phyloP scores from a whole-genome alignment of 768 basidiomycete species.

The Trametes cingulata region DNA sequence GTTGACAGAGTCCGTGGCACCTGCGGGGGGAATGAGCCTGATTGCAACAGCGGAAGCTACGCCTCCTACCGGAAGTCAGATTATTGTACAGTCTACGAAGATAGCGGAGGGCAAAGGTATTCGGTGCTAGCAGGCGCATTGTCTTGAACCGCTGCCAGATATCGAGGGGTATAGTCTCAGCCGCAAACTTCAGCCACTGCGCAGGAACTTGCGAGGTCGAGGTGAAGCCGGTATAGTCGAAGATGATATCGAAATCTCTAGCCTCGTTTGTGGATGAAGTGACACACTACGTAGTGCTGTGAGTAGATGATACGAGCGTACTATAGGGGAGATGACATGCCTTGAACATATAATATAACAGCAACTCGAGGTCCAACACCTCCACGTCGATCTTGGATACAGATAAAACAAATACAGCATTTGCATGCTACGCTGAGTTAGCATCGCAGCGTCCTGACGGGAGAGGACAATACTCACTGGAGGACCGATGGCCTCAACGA shows the following conservation, averaged over 20 bases:
- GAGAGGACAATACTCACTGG: background rate
- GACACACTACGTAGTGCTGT: conserved; percentile 44
- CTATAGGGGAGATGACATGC: conserved; percentile 36
- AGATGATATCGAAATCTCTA: conserved; percentile 65
- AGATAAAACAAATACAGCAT: conserved; percentile 60
- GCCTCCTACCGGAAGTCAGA: conserved; percentile 50
- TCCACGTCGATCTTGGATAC: conserved; percentile 77
- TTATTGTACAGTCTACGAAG: conserved; percentile 79
- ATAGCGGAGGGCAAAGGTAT: conserved; percentile 68
- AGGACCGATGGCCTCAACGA: conserved; percentile 48
- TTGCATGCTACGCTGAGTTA: conserved; percentile 36
- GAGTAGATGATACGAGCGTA: background rate
- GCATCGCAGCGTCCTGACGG: background rate
- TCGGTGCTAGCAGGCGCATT: conserved; percentile 74
- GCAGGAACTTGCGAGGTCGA: conserved; percentile 76
- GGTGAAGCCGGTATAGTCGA: conserved; percentile 82
- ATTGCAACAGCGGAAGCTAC: background rate
- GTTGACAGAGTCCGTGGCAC: conserved; percentile 20
- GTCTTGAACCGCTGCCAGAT: conserved; percentile 60
- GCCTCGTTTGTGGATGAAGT: conserved; percentile 47
- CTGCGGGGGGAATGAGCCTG: conserved; percentile 11
- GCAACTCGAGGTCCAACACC: conserved; percentile 72
- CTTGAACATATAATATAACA: conserved; percentile 80
- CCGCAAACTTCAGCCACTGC: conserved; percentile 78
- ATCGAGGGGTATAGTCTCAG: conserved; percentile 72